phyloP scores from a whole-genome alignment of 257 asterid genomes.

The Capsicum pubescens region DNA sequence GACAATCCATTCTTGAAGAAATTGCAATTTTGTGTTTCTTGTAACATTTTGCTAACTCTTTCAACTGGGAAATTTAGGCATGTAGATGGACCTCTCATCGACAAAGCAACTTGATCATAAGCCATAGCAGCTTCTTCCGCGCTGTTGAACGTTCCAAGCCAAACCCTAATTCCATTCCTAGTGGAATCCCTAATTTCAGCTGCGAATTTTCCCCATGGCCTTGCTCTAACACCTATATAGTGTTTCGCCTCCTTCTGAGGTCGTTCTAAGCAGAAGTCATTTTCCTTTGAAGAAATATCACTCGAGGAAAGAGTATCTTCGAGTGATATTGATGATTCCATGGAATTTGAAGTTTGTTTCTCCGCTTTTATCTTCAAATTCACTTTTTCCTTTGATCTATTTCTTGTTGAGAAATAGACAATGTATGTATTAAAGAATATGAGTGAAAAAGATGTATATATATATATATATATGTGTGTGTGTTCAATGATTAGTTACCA shows the following conservation, averaged over 20 bases:
- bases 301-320: neutral
- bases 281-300: neutral
- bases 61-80: slow-evolving; percentile 40
- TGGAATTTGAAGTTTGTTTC: neutral
- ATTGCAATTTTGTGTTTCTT: slow-evolving; percentile 12
- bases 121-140: slow-evolving; percentile 49
- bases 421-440: neutral
- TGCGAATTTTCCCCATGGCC: slow-evolving; percentile 51
- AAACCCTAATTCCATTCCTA: slow-evolving; percentile 48
- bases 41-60: slow-evolving; percentile 36
- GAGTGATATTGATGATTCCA: neutral
- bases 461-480: neutral
- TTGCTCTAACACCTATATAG: slow-evolving; percentile 43
- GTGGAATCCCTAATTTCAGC: slow-evolving; percentile 54
- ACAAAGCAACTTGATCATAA: slow-evolving; percentile 49
- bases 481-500: neutral
- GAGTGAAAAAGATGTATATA: neutral
- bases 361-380: neutral
- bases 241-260: slow-evolving; percentile 27
- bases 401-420: neutral
- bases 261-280: neutral
- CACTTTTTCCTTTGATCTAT: neutral
- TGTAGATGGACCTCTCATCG: slow-evolving; percentile 40
- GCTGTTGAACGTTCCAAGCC: slow-evolving; percentile 49
- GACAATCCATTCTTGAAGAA: slow-evolving; percentile 35